A percentile compares a stretch with the other conserved stretches of the same genome.
phyloP scores from a whole-genome alignment of 306 rosid genomes.

The Pyrus betulifolia region DNA sequence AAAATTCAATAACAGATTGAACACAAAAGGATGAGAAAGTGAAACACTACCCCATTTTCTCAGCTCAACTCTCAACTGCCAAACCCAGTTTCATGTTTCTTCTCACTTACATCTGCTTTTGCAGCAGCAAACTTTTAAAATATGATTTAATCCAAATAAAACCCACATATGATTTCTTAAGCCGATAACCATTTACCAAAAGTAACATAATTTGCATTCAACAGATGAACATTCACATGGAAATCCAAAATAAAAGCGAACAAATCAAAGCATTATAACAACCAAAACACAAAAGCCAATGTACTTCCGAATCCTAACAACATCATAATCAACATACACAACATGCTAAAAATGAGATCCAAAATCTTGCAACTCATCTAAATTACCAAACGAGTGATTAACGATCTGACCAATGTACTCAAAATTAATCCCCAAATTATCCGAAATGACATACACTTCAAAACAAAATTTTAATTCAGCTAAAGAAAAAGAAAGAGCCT shows the following conservation, averaged over 20 bases:
- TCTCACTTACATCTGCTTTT: background rate
- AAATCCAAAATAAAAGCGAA: background rate
- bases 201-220: background rate
- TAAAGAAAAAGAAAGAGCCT: background rate
- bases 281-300: background rate
- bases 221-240: background rate
- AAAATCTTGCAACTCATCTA: conserved; percentile 26
- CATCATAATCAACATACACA: background rate
- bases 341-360: background rate
- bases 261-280: background rate
- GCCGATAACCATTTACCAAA: background rate
- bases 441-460: conserved; percentile 16
- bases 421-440: conserved; percentile 19
- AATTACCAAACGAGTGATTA: conserved; percentile 18
- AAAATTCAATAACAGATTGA: background rate
- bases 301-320: background rate
- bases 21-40: background rate
- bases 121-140: background rate
- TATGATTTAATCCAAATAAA: background rate
- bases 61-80: background rate
- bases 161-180: background rate
- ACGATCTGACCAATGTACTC: conserved; percentile 11
- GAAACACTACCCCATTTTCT: background rate
- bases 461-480: background rate
- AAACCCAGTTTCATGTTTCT: background rate